Evolutionary conservation across 768 basidiomycete genomes (phyloP), one percentile per base, ranked within the genome.

Genomic region (Hericium rajendrae): DNA sequence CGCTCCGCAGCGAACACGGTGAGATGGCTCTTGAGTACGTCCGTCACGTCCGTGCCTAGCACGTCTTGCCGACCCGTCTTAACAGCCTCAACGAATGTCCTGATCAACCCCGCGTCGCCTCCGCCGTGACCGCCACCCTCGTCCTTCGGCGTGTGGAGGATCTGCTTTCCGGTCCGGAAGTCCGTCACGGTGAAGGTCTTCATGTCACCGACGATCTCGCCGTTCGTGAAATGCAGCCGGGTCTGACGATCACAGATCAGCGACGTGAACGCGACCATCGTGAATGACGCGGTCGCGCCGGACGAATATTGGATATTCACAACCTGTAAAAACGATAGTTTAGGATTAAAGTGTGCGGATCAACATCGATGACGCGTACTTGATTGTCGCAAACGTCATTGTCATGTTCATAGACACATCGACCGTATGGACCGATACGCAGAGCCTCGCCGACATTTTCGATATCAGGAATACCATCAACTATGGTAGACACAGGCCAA

Each of bases 331-430:
- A 9, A 32, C 2, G 32, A 26, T n/a, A 28, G 13, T 20, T 40
- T 6, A 16, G 20, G 28, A 49, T 16, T 38, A 38, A 5, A 16
- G 16, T 43, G 9, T 4, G 58, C 2, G 57, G 39, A 39, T 12
- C 22, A 39, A 16, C 3, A 40, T 37, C 24, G 32, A 24, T 2
- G 40, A 40, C 6, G 48, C 68, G 39, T 55, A 76, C 80, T 71
- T 94, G 91, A 62, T 94, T 84, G 70, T 94, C 91, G 64, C 87
- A 90, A 50, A 94, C 91, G 66, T 94, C 86, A 66, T 94, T 94
- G 48, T 78, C 74, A 54, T 82, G 78, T 67, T 92, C 90, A 68
- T 94, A 94, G 6, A 91, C 91, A 65, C 92, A 94, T 56, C 74
- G 71, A 0, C 92, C 92, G 58, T 92, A 93, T 16, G 85, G 83